A percentile compares a stretch with the other conserved stretches of the same genome.
These are phyloP conservation scores for Henckelia pumila DNA, from an alignment of 257 asterid species.

Conservation along the genomic window DNA sequence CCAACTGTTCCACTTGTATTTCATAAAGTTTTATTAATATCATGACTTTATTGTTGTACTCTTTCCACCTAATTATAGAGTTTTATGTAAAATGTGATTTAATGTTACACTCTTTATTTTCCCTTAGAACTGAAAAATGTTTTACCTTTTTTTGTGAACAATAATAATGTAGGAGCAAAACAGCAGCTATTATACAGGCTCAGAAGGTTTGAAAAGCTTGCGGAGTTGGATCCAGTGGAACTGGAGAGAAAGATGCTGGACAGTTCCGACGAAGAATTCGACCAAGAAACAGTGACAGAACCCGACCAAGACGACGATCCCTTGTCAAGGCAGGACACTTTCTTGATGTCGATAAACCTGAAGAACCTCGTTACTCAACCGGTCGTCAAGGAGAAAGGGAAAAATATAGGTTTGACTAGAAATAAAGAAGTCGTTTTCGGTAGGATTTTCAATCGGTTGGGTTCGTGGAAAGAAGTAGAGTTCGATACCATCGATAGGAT, in stretches of 20 bases:
- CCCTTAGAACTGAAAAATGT: not conserved
- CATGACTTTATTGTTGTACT: no score
- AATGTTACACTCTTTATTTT: no score
- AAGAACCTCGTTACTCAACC: slow-evolving; percentile 39
- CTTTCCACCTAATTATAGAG: no score
- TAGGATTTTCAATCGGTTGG: slow-evolving; percentile 40
- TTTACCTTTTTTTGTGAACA: not conserved
- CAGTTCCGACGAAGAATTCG: slow-evolving; percentile 42
- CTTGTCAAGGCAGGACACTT: slow-evolving; percentile 8
- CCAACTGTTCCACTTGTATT: no score
- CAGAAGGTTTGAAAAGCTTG: slow-evolving; percentile 74
- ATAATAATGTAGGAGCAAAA: slow-evolving; percentile 55
- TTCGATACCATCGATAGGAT: slow-evolving; percentile 59
- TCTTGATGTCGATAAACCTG: slow-evolving; percentile 39
- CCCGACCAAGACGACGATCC: slow-evolving; percentile 28
- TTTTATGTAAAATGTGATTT: no score
- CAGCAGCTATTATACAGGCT: slow-evolving; percentile 72
- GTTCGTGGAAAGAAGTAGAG: slow-evolving; percentile 51
- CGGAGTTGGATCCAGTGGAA: slow-evolving; percentile 75
- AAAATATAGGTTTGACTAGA: not conserved
- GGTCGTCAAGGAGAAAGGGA: slow-evolving; percentile 39
- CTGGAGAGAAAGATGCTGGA: slow-evolving; percentile 69
- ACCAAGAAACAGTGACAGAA: slow-evolving; percentile 19
- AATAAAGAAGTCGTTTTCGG: slow-evolving; percentile 25
- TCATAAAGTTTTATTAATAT: no score